phyloP scores from a whole-genome alignment of 352 stramenopile species.

The Phytophthora chlamydospora region DNA sequence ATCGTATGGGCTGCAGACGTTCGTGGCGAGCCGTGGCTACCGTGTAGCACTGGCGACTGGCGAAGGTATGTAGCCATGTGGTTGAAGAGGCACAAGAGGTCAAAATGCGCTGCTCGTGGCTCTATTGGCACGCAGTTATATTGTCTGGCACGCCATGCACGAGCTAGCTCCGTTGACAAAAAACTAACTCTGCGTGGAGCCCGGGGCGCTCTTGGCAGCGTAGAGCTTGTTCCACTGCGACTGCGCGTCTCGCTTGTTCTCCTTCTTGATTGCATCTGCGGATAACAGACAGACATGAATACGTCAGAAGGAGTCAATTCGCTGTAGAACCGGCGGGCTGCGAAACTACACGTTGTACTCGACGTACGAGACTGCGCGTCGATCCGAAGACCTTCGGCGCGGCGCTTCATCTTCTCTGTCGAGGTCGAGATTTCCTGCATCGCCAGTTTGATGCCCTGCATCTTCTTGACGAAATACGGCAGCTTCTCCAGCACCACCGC shows the following conservation, averaged over 20 bases:
- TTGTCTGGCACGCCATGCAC: slow-evolving; percentile 8
- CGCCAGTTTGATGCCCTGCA: slow-evolving; percentile 64
- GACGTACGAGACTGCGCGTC: slow-evolving; percentile 79
- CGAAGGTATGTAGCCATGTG: background rate
- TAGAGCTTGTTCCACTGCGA: slow-evolving; percentile 84
- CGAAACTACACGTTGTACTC: background rate
- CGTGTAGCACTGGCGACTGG: slow-evolving; percentile 3
- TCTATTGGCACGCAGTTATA: slow-evolving; percentile 28
- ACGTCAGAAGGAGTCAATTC: slow-evolving; percentile 3
- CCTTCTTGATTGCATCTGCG: slow-evolving; percentile 83
- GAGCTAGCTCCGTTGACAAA: slow-evolving; percentile 5
- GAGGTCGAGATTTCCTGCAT: slow-evolving; percentile 66
- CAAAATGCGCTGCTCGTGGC: background rate
- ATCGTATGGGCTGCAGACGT: background rate
- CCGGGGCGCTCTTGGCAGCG: slow-evolving; percentile 54
- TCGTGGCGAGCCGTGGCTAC: background rate
- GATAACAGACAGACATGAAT: background rate
- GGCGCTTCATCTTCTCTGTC: slow-evolving; percentile 76
- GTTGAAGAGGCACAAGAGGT: background rate
- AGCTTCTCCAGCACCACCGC: slow-evolving; percentile 74
- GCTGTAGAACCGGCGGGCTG: background rate
- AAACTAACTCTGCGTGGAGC: slow-evolving; percentile 18
- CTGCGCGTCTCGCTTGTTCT: slow-evolving; percentile 74
- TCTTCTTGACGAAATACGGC: slow-evolving; percentile 68
- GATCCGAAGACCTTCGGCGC: slow-evolving; percentile 68